Evolutionary conservation across 1,139 yeast genomes (phyloP), one percentile per base, ranked within the genome.

Genomic region (Arxiozyma bovina): DNA sequence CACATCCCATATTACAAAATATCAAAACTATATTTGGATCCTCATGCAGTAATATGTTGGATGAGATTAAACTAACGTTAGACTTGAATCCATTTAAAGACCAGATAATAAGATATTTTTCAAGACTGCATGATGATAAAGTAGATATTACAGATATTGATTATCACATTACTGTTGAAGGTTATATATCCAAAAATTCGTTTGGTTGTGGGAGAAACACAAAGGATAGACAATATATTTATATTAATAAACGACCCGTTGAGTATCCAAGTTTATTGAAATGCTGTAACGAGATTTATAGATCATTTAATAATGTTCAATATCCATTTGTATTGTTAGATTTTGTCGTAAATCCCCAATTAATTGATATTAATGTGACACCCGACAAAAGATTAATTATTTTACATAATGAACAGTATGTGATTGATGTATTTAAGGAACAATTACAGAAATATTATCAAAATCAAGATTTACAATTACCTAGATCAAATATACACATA

Each of bases 321-420:
- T 77, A 67, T 54, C 99, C 99, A 0, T 79, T 81, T n/a, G 75
- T 87, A 52, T 73, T 90, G 1, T 64, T 88, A 1, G 77, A 94
- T 67, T 61, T 93, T 42, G 64, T 66, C 11, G 68, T 89, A 15
- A 76, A 78, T 48, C 75, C 85, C 0, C 64, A 68, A 23, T 72
- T 75, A 23, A 69, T 87, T 42, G 99, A 93, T 70, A 77, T 93
- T 21, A 93, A 93, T 69, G 85, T 94, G 1, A 83, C 96, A 0
- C 99, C 99, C 0, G 97, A 93, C 66, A 93, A 93, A 66, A 74
- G 94, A 50, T 79, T 82, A 2, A 75, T 93, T 2, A 65, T 88
- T 61, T 66, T 93, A 1, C 91, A 85, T 55, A 76, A 81, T 57
- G 97, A 91, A 66, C 69, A 70, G 5, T 68, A 71, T 17, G 67